Base-by-base conservation (phyloP, 2,329 filamentous ascomycete species). In the Fusarium palustre region DNA sequence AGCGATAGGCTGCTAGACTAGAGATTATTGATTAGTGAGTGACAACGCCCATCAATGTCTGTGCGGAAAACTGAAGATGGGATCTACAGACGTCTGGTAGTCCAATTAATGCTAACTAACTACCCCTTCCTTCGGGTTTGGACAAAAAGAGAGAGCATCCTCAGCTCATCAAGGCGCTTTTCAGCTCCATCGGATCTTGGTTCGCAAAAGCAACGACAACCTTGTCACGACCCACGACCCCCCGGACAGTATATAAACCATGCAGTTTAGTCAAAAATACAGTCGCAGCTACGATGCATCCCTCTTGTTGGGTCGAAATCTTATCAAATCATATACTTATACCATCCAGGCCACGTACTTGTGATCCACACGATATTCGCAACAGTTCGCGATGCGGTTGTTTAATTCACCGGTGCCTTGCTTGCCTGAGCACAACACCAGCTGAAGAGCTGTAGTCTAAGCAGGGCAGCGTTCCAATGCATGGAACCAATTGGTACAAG, bases 21-120 rank as follows among this genome's bases (percentile, higher is more conserved):
- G 56, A n/a, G 31, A 12, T 36, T 39, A n/a, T 36, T 61, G 48
- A 61, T 70, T 65, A 55, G 5, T 7, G n/a, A 6, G 67, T 34
- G 28, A 45, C 30, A 31, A 49, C 43, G 43, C 48, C 39, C 57
- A 67, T 34, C 46, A 43, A 61, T 64, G 57, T 41, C 59, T 28
- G 43, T 55, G 49, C 55, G 39, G 64, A 55, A 54, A 43, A 53
- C 46, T 58, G 45, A 43, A 62, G 55, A 61, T 66, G 64, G 55
- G 72, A 74, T 71, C 66, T 64, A 57, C 64, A 73, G 55, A 39
- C 48, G n/a, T 69, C 57, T 66, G 61, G 52, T 57, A 56, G 62
- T 50, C 31, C 54, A 45, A 62, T 69, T 68, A 62, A 66, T 65
- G 68, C 72, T 70, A 74, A 63, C 65, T n/a, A n/a, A n/a, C n/a